Base-by-base conservation (phyloP, 768 basidiomycete species). In the Termitomyces sp. region DNA sequence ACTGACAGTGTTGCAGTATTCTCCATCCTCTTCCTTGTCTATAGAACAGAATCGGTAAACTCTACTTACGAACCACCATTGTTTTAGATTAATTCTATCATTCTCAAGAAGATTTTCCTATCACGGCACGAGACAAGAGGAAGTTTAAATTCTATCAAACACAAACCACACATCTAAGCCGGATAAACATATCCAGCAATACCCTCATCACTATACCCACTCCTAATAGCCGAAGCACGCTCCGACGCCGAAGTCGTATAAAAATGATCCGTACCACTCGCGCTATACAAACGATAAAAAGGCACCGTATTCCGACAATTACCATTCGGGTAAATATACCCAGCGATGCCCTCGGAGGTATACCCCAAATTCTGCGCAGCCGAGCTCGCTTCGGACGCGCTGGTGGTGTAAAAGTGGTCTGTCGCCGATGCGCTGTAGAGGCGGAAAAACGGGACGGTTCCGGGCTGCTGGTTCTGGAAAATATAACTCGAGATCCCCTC, bases 401-500 rank as follows among this genome's bases (percentile, higher is more conserved):
- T 57, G 22, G 59, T 62, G 5, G 65, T 68, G 31, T 67, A 69
- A 36, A 69, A 63, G 36, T 67, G 67, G 39, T 67, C 60, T 3
- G n/a, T 46, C 2, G 39, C 53, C 8, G 13, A 9, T 0, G 59
- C 16, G 46, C 54, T 67, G 48, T 59, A 67, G 36, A 66, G 48
- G 49, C 68, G 64, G 46, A 63, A 66, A 59, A 68, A 47, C 3
- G 65, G 60, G 26, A 61, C 60, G 2, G 64, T 63, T 5, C 53
- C 52, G 9, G 47, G 29, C 14, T 12, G 53, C 22, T 4, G 46
- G 13, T 20, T 43, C 47, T 43, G 47, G 22, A 62, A 64, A n/a
- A 65, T 51, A 26, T 56, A 46, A 12, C 53, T 59, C 3, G 63
- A 57, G 26, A 54, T 47, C 10, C 61, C 61, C 20, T 66, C 63